phyloP scores from a whole-genome alignment of 495 filamentous ascomycete species.

The Xylaria venustula region DNA sequence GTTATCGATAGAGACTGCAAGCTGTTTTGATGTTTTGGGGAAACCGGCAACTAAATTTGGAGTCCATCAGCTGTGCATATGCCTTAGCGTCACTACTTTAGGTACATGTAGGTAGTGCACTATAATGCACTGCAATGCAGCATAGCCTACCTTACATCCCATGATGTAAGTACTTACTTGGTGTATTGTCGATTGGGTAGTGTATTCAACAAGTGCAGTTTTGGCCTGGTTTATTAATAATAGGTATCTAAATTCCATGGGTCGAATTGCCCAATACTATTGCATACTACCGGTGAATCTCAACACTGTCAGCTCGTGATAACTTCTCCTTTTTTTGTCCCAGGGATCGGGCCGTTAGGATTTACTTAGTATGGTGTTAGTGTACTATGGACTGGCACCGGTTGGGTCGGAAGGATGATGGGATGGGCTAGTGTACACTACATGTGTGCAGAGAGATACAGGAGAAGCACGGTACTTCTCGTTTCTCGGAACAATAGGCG shows the following conservation, averaged over 20 bases:
- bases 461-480: constrained; percentile 10
- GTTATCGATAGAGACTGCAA: background rate
- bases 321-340: background rate
- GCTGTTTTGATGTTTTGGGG: background rate
- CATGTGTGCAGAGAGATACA: too few relatives aligned
- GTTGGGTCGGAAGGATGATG: constrained; percentile 1
- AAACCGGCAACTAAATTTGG: constrained; percentile 2
- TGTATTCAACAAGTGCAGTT: constrained; percentile 6
- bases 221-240: background rate
- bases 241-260: background rate
- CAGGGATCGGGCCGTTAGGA: background rate
- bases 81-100: too few relatives aligned
- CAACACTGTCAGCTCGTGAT: background rate
- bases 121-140: too few relatives aligned
- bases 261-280: too few relatives aligned
- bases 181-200: too few relatives aligned
- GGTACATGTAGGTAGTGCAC: too few relatives aligned
- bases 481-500: constrained; percentile 3
- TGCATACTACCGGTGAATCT: too few relatives aligned
- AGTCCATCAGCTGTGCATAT: background rate
- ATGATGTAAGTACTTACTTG: too few relatives aligned
- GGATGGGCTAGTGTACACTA: background rate
- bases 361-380: background rate
- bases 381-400: background rate
- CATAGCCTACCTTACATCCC: background rate